These are phyloP conservation scores for Suillus subaureus DNA, from an alignment of 768 basidiomycete species.

Conservation along the genomic window DNA sequence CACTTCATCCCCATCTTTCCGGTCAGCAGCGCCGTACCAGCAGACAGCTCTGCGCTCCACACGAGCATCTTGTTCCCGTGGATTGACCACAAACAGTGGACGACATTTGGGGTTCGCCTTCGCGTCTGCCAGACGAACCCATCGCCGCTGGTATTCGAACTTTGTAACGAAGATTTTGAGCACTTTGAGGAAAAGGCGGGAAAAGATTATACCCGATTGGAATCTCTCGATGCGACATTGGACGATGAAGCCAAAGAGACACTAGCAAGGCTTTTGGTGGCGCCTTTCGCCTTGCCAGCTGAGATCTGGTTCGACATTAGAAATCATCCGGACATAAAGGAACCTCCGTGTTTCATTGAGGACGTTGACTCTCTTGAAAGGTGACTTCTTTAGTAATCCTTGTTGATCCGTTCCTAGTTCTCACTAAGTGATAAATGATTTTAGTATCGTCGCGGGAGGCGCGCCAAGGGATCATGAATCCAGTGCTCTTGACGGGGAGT, in stretches of 20 bases:
- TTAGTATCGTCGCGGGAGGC: conserved; percentile 11
- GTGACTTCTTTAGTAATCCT: conserved; percentile 16
- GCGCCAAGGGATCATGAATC: conserved; percentile 7
- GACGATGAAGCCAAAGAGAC: conserved; percentile 8
- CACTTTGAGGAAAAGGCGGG: conserved; percentile 20
- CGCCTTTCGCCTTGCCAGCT: conserved; percentile 19
- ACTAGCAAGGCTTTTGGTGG: conserved; percentile 15
- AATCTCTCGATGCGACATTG: neutral
- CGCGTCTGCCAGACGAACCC: conserved; percentile 17
- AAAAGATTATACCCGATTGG: conserved; percentile 9
- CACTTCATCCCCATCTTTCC: conserved; percentile 9
- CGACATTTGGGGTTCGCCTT: conserved; percentile 26
- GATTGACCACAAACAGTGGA: conserved; percentile 24
- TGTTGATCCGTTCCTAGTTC: conserved; percentile 6
- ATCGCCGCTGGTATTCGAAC: conserved; percentile 23
- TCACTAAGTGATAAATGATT: neutral
- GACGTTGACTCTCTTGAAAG: conserved; percentile 28
- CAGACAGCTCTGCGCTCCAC: conserved; percentile 9
- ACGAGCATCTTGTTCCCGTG: conserved; percentile 27
- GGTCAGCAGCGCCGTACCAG: neutral
- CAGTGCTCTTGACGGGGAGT: conserved; percentile 4
- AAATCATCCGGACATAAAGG: conserved; percentile 15
- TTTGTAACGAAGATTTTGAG: conserved; percentile 25
- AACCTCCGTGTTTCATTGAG: conserved; percentile 19
- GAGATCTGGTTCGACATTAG: conserved; percentile 31